These are phyloP conservation scores for Aspergillus diversus DNA, from an alignment of 495 filamentous ascomycete species.

Conservation along the genomic window DNA sequence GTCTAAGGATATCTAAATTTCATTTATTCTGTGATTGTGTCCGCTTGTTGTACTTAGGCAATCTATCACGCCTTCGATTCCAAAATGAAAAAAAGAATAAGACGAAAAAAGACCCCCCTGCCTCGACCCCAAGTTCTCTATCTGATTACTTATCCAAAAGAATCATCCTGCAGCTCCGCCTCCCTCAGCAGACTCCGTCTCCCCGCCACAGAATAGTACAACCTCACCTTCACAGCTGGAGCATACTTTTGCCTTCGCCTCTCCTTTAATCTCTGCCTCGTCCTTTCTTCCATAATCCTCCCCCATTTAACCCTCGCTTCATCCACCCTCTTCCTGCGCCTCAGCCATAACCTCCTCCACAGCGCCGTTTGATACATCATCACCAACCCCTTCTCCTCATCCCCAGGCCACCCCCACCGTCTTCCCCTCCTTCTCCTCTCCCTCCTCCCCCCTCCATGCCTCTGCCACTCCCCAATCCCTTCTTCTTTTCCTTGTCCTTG, in stretches of 20 bases:
- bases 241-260: constrained; percentile 15
- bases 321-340: constrained; percentile 21
- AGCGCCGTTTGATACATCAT: constrained; percentile 29
- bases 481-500: neutral
- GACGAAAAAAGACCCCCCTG: neutral
- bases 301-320: constrained; percentile 30
- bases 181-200: constrained; percentile 12
- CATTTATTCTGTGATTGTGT: too few relatives aligned
- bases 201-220: constrained; percentile 24
- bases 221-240: constrained; percentile 14
- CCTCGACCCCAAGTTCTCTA: neutral
- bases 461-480: neutral
- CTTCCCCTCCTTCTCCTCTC: constrained; percentile 1
- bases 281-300: constrained; percentile 33
- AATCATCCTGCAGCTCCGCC: constrained; percentile 10
- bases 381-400: constrained; percentile 20
- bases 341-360: constrained; percentile 29
- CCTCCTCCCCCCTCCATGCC: neutral
- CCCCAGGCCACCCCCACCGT: constrained; percentile 27
- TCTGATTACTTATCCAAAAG: constrained; percentile 1
- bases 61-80: too few relatives aligned
- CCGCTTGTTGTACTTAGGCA: too few relatives aligned
- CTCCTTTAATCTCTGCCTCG: constrained; percentile 23
- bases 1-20: too few relatives aligned
- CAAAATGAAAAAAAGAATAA: neutral